Percentiles rank a stretch among this genome's conserved stretches.
phyloP scores from a whole-genome alignment of 257 asterid species.

The Catharanthus roseus region DNA sequence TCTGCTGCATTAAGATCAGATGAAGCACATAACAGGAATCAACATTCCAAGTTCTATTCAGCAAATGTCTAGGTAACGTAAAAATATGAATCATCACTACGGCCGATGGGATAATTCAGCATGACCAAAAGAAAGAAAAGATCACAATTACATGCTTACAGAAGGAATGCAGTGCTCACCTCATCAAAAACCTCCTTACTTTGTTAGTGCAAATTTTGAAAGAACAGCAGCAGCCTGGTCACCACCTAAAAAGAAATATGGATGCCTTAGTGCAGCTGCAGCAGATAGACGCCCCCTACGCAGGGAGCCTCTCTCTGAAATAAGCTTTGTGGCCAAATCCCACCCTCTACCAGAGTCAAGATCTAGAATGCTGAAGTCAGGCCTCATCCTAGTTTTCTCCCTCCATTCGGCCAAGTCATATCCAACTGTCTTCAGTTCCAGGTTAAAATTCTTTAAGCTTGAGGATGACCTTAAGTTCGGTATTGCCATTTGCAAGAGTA shows the following conservation, averaged over 20 bases:
- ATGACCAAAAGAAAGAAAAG: not conserved
- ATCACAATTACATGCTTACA: too few species aligned
- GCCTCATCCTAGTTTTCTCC: slow-evolving; percentile 59
- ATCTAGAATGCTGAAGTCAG: slow-evolving; percentile 75
- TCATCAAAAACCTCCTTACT: slow-evolving; percentile 26
- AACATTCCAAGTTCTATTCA: not conserved
- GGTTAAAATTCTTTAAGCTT: slow-evolving; percentile 74
- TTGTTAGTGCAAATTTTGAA: slow-evolving; percentile 58
- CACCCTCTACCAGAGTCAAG: slow-evolving; percentile 96
- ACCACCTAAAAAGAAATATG: slow-evolving; percentile 83
- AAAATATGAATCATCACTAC: not conserved
- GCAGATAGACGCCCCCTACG: slow-evolving; percentile 73
- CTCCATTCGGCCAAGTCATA: slow-evolving; percentile 88
- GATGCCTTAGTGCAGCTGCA: slow-evolving; percentile 89
- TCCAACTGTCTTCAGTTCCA: slow-evolving; percentile 63
- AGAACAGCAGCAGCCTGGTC: slow-evolving; percentile 91
- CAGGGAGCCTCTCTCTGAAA: slow-evolving; percentile 62
- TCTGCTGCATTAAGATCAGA: not conserved
- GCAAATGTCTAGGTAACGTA: not conserved
- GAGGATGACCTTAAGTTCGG: slow-evolving; percentile 68
- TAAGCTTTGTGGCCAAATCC: slow-evolving; percentile 87
- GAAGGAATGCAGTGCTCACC: slow-evolving; percentile 13
- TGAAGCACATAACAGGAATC: not conserved
- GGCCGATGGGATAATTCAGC: not conserved
- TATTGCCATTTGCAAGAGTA: slow-evolving; percentile 83